Conservation (phyloP, 2,329 filamentous ascomycete species). For the Pseudocercospora musae region DNA sequence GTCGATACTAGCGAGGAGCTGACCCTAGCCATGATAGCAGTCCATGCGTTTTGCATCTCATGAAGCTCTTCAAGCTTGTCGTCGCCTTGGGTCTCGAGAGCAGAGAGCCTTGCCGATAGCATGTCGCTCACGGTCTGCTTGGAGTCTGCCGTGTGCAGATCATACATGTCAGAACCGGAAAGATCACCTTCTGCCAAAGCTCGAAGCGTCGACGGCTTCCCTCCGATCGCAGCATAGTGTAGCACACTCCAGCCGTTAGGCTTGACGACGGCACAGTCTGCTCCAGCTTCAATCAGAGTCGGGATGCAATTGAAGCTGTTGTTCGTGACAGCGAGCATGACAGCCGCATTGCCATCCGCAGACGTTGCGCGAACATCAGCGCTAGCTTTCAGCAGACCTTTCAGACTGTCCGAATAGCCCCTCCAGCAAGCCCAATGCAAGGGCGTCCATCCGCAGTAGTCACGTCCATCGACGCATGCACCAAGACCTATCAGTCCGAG, state of each 20-base stretch:
- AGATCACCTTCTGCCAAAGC: neutral
- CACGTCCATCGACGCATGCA: neutral
- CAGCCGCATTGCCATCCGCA: neutral
- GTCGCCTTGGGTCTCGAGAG: neutral
- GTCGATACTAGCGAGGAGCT: neutral
- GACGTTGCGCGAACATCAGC: neutral
- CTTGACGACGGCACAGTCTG: neutral
- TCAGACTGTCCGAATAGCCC: neutral
- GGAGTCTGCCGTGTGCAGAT: neutral
- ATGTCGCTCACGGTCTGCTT: neutral
- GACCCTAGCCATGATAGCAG: neutral
- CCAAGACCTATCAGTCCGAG: neutral
- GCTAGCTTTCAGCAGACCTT: neutral
- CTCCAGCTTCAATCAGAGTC: neutral
- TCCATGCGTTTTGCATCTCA: neutral
- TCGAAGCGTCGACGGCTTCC: neutral
- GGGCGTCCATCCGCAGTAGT: neutral
- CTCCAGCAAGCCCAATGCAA: neutral
- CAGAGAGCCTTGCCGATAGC: neutral
- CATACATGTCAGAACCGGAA: neutral
- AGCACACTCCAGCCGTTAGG: neutral
- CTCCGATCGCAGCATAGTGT: neutral
- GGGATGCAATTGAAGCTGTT: neutral
- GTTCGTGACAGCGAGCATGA: neutral
- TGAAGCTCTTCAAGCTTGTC: neutral